phyloP scores from a whole-genome alignment of 1,284 basidiomycete species.

The Chalciporus sp. region DNA sequence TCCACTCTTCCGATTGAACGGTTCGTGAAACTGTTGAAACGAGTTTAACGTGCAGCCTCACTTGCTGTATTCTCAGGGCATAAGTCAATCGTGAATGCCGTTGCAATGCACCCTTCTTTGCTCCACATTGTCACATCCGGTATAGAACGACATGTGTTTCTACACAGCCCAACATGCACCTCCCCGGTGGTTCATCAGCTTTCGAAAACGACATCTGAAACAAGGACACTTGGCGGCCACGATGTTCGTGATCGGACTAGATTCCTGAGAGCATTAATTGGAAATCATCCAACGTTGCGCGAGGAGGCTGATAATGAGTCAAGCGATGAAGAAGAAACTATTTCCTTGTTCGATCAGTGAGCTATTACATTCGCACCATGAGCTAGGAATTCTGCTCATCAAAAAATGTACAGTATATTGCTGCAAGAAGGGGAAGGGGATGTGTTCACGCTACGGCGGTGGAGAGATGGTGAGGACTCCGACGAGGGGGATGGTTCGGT shows the following conservation, averaged over 20 bases:
- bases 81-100: constrained; percentile 72
- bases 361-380: constrained; percentile 23
- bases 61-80: constrained; percentile 49
- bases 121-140: constrained; percentile 69
- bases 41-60: not conserved
- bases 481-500: constrained; percentile 28
- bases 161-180: constrained; percentile 63
- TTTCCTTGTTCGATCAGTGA: constrained; percentile 54
- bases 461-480: constrained; percentile 30
- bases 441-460: constrained; percentile 47
- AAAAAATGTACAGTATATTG: constrained; percentile 40
- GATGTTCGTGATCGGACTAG: constrained; percentile 35
- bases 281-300: constrained; percentile 28
- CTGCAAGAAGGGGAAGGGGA: constrained; percentile 51
- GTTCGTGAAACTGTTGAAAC: constrained; percentile 36
- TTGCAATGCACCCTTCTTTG: constrained; percentile 70
- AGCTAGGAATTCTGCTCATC: constrained; percentile 8
- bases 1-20: constrained; percentile 58
- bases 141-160: constrained; percentile 67
- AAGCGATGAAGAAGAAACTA: constrained; percentile 41
- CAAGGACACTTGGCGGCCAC: constrained; percentile 44
- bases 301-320: constrained; percentile 36
- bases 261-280: constrained; percentile 36
- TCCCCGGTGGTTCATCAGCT: constrained; percentile 52
- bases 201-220: constrained; percentile 44